Evolutionary conservation across 2,329 filamentous ascomycete species (phyloP), one percentile per base, ranked within the genome.

Genomic region (Akanthomyces uredinophilus): DNA sequence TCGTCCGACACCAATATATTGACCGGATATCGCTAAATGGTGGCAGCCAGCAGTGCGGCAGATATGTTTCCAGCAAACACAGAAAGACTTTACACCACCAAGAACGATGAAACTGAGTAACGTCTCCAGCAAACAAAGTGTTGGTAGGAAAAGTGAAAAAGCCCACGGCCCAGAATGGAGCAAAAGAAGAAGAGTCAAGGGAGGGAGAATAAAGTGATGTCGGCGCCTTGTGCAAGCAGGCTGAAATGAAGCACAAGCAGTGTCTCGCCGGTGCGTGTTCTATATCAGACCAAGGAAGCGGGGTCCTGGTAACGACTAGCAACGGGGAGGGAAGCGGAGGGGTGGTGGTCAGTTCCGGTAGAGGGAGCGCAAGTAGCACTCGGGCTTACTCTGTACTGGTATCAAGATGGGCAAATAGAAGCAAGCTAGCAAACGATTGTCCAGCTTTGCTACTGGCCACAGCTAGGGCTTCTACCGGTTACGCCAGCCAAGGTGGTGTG

Each of bases 271-370:
- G 46, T 44, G 46, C 35, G 56, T 39, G 29, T 22, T 60, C 47
- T 53, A 53, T 52, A 59, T 51, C 58, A 44, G 58, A 18, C 49
- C 39, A 47, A 37, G 49, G 39, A 60, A 60, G 58, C 39, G 58
- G 58, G 56, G 58, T 53, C 47, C 39, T 35, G 58, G 58, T 60
- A 60, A 60, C 58, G 14, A 60, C 35, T 60, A 46, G 58, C 58
- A 60, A 60, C 58, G 27, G 29, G 29, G 49, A 37, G 37, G 27
- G 27, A 29, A 29, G 27, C 27, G 46, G 56, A 52, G 56, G 47
- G 47, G n/a, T 22, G 47, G n/a, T 22, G 44, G 32, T 8, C 13
- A 44, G 27, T 16, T 32, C 47, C 11, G 24, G 35, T 13, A 51
- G 56, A 20, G 32, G 27, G 22, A 35, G 47, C 44, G 52, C n/a